These are phyloP conservation scores for Sporothrix curviconia DNA, from an alignment of 2,329 filamentous ascomycete genomes.

Conservation along the genomic window DNA sequence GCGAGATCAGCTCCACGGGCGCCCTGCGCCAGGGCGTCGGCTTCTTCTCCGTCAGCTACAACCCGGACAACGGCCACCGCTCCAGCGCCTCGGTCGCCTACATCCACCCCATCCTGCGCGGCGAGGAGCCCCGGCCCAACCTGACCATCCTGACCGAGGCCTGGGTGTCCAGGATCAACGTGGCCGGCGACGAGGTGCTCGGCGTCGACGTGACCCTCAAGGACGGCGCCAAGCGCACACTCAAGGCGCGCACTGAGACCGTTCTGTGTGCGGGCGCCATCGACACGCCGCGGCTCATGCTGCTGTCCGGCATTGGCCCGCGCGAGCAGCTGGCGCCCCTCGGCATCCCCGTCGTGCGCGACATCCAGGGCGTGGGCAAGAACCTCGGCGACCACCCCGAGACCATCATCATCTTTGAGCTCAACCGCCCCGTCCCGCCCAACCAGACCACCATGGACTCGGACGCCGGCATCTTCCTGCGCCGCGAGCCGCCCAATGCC, in stretches of 20 bases:
- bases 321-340: slow-evolving; percentile 46
- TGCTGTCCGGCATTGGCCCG: slow-evolving; percentile 52
- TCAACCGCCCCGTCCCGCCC: slow-evolving; percentile 66
- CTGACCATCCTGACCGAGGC: slow-evolving; percentile 80
- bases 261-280: slow-evolving; percentile 75
- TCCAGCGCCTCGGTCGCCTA: slow-evolving; percentile 87
- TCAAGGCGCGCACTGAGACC: slow-evolving; percentile 66
- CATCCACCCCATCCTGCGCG: slow-evolving; percentile 82
- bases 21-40: slow-evolving; percentile 70
- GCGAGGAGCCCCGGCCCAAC: slow-evolving; percentile 76
- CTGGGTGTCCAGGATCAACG: slow-evolving; percentile 77
- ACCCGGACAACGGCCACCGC: slow-evolving; percentile 77
- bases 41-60: slow-evolving; percentile 88
- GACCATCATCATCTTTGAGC: slow-evolving; percentile 63
- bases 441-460: slow-evolving; percentile 90
- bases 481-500: slow-evolving; percentile 66
- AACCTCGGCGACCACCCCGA: slow-evolving; percentile 57
- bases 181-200: slow-evolving; percentile 54
- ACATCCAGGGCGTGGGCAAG: slow-evolving; percentile 54
- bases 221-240: slow-evolving; percentile 44
- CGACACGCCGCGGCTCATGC: slow-evolving; percentile 65
- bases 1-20: slow-evolving; percentile 68
- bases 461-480: slow-evolving; percentile 81
- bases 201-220: slow-evolving; percentile 60
- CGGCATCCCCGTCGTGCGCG: slow-evolving; percentile 48